A percentile compares a stretch with the other conserved stretches of the same genome.
Conservation (phyloP, 805 yeast species). For the Torulaspora maleeae region DNA sequence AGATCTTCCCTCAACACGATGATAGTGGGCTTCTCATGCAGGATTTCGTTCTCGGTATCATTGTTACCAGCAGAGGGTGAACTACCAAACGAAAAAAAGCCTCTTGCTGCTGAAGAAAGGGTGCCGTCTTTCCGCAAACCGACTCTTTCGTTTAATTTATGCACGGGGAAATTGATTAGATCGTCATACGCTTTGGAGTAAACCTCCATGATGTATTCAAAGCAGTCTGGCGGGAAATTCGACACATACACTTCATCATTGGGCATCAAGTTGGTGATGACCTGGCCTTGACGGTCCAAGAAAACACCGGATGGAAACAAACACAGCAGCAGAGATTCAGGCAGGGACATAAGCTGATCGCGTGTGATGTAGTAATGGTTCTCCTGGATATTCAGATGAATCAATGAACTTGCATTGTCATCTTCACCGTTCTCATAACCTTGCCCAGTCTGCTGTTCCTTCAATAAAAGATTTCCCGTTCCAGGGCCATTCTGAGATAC, state of each 20-base stretch:
- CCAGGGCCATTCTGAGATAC: constrained; percentile 45
- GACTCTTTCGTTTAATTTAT: constrained; percentile 36
- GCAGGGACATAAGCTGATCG: constrained; percentile 85
- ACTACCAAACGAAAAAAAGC: constrained; percentile 27
- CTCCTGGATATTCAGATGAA: constrained; percentile 76
- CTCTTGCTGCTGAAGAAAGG: constrained; percentile 24
- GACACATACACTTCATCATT: constrained; percentile 69
- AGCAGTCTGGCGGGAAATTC: constrained; percentile 81
- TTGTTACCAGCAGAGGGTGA: constrained; percentile 9
- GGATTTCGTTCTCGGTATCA: constrained; percentile 57
- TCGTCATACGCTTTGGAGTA: constrained; percentile 69
- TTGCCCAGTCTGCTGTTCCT: constrained; percentile 31
- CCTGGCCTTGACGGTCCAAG: constrained; percentile 69
- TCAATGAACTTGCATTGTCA: constrained; percentile 51
- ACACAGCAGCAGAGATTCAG: constrained; percentile 83
- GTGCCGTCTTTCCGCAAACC: constrained; percentile 16
- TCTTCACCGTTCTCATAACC: constrained; percentile 20
- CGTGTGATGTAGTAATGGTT: constrained; percentile 68
- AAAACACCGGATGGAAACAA: constrained; percentile 89
- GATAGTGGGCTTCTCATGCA: constrained; percentile 79
- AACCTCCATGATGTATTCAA: constrained; percentile 70
- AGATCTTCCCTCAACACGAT: constrained; percentile 91
- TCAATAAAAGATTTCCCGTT: constrained; percentile 12
- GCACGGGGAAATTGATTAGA: constrained; percentile 40
- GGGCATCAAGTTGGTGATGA: constrained; percentile 73